Evolutionary conservation across 192 early-diverging fungal genomes (phyloP).

Genomic region (Dispira simplex): DNA sequence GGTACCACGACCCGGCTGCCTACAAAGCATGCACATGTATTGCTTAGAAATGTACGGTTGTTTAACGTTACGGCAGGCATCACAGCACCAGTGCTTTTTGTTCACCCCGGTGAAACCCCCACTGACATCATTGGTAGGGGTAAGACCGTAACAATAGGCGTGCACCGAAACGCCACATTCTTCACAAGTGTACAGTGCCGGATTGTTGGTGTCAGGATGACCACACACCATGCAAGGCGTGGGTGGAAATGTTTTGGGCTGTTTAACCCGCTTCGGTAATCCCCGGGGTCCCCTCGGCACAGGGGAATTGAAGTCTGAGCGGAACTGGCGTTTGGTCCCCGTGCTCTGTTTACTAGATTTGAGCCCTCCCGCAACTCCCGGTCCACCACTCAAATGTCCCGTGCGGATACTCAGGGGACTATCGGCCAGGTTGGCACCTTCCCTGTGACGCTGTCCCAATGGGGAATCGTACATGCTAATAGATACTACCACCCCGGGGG

Average conservation of each 20-base stretch:
- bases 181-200: constrained; percentile 21
- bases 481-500: neutral
- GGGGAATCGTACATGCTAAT: no score
- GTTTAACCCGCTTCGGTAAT: constrained; percentile 11
- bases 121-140: neutral
- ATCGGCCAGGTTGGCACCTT: no score
- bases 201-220: constrained; percentile 12
- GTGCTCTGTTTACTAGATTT: no score
- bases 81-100: constrained; percentile 25
- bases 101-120: no score
- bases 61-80: constrained; percentile 41
- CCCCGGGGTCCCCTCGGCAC: no score
- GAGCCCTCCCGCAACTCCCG: no score
- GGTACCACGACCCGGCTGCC: constrained; percentile 15
- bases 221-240: constrained; percentile 27
- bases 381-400: no score
- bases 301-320: no score
- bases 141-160: constrained; percentile 33
- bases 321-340: no score
- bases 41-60: constrained; percentile 40
- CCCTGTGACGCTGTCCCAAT: no score
- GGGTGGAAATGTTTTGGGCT: constrained; percentile 17
- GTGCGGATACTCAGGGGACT: no score
- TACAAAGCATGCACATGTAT: constrained; percentile 49
- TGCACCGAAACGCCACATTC: constrained; percentile 32